Conservation (phyloP, 306 rosid genomes). For the Spatholobus suberectus region DNA sequence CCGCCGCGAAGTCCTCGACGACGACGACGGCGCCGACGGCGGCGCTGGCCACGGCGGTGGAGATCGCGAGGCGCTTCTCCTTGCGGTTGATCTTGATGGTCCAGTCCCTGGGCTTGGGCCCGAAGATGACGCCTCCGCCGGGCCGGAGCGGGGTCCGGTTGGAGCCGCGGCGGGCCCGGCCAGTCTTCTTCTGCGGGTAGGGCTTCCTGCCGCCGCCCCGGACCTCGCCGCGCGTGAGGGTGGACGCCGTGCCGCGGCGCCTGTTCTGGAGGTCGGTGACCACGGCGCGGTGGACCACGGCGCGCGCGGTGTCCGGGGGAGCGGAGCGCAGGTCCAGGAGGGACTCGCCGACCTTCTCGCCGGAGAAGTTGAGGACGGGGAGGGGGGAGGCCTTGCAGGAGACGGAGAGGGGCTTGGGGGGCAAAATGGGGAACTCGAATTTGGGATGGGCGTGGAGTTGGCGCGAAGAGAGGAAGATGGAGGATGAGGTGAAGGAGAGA, state of each 20-base stretch:
- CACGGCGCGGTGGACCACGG: conserved; percentile 92
- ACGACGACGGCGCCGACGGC: conserved; percentile 74
- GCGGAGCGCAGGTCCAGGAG: conserved; percentile 77
- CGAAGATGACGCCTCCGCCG: conserved; percentile 89
- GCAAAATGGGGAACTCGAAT: neutral
- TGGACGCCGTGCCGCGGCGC: conserved; percentile 98
- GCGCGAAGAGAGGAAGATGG: conserved; percentile 30
- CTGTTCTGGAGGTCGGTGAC: conserved; percentile 88
- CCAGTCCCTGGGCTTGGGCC: conserved; percentile 97
- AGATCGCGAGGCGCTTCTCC: conserved; percentile 88
- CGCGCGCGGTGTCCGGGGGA: conserved; percentile 79
- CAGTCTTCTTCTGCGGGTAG: conserved; percentile 85
- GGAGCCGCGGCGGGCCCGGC: conserved; percentile 85
- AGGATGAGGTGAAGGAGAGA: conserved; percentile 43
- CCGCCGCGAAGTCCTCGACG: conserved; percentile 78
- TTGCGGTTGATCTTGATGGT: conserved; percentile 81
- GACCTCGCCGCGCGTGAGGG: conserved; percentile 86
- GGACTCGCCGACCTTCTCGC: conserved; percentile 77
- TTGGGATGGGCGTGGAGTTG: neutral
- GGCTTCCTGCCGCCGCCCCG: conserved; percentile 89
- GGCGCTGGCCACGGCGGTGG: conserved; percentile 87
- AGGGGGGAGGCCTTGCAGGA: conserved; percentile 73
- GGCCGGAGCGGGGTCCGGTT: conserved; percentile 81
- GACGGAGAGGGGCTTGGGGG: conserved; percentile 45
- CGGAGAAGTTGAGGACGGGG: conserved; percentile 83